Conservation (phyloP, 2,329 filamentous ascomycete genomes). For the Aureobasidium sp. region DNA sequence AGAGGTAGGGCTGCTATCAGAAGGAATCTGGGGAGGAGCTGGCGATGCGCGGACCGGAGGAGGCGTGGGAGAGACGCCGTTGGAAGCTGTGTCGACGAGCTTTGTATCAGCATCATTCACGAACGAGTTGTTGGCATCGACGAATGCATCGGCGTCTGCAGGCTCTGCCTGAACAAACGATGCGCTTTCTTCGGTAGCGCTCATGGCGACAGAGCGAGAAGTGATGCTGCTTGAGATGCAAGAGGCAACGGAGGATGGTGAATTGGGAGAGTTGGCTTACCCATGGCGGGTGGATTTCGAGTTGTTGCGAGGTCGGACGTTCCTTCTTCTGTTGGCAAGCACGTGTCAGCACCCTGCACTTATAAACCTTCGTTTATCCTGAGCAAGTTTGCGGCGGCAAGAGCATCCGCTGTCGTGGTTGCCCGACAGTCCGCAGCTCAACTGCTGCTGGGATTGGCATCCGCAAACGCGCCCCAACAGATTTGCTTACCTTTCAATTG, state of each 20-base stretch:
- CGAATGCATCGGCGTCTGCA: neutral
- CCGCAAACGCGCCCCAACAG: neutral
- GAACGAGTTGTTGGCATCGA: neutral
- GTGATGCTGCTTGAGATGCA: neutral
- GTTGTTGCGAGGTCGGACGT: neutral
- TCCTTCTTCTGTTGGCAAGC: conserved; percentile 7
- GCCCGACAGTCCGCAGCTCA: neutral
- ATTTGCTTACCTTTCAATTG: neutral
- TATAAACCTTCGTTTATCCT: neutral
- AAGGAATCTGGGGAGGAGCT: conserved; percentile 30
- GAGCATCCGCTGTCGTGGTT: neutral
- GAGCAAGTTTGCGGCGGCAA: conserved; percentile 10
- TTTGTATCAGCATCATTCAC: conserved; percentile 15
- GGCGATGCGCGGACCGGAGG: conserved; percentile 39
- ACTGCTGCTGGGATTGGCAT: neutral
- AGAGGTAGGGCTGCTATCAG: conserved; percentile 45
- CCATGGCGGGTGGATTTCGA: conserved; percentile 5
- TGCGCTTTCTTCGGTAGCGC: conserved; percentile 6
- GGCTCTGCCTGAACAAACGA: neutral
- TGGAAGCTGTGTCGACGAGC: conserved; percentile 30
- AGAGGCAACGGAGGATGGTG: conserved; percentile 5
- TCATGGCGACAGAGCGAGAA: conserved; percentile 1
- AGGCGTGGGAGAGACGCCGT: conserved; percentile 32
- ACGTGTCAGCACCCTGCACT: conserved; percentile 9
- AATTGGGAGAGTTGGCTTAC: conserved; percentile 11